Evolutionary conservation across 164 flowering plant genomes (phyloP).

Genomic region (Vitis rupestris): DNA sequence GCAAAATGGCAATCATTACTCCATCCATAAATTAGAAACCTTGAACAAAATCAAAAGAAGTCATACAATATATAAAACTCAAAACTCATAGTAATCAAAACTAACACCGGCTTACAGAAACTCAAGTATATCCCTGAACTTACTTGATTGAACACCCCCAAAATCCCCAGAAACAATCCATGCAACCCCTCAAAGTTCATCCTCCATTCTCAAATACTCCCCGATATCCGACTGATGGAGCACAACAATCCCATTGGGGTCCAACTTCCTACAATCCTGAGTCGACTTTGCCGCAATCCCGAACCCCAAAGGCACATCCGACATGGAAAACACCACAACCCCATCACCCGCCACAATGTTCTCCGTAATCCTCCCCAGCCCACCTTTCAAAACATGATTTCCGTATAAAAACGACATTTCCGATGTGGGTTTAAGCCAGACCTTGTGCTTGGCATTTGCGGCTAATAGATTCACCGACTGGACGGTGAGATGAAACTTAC

Average conservation of each 20-base stretch:
- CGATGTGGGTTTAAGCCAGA: conserved; percentile 90
- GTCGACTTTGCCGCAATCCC: conserved; percentile 80
- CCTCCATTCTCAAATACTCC: conserved; percentile 85
- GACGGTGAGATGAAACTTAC: conserved; percentile 71
- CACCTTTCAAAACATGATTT: conserved; percentile 83
- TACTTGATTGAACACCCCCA: not conserved
- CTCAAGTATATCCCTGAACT: too few relatives aligned
- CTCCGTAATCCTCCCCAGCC: conserved; percentile 81
- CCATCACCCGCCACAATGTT: conserved; percentile 69
- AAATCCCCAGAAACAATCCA: not conserved
- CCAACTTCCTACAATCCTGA: conserved; percentile 79
- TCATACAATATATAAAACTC: too few relatives aligned
- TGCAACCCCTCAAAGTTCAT: conserved; percentile 36
- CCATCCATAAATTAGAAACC: too few relatives aligned
- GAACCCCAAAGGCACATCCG: conserved; percentile 84
- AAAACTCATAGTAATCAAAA: too few relatives aligned
- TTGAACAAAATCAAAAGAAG: too few relatives aligned
- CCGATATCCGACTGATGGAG: conserved; percentile 85
- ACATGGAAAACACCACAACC: conserved; percentile 84
- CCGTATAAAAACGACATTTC: conserved; percentile 91
- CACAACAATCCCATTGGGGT: conserved; percentile 87
- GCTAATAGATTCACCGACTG: conserved; percentile 59
- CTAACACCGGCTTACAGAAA: too few relatives aligned
- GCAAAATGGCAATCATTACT: too few relatives aligned
- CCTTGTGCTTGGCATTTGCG: conserved; percentile 81